Conservation (phyloP, 2,329 filamentous ascomycete species). For the Alternaria gaisen region DNA sequence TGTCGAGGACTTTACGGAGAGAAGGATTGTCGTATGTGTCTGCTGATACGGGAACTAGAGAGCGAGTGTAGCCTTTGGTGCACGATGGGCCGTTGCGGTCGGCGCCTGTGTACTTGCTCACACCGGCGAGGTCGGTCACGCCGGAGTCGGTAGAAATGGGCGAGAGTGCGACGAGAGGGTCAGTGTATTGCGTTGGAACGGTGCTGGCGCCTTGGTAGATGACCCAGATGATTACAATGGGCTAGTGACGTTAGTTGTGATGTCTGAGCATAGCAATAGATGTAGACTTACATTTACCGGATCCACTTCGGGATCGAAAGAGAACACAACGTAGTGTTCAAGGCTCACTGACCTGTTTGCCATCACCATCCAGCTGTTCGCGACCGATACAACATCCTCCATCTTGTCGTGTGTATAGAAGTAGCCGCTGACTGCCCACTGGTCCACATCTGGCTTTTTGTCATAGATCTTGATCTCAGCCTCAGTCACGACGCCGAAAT, state of each 20-base stretch:
- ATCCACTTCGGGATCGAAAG: constrained; percentile 22
- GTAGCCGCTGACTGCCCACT: constrained; percentile 24
- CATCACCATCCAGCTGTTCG: constrained; percentile 25
- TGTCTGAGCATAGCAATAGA: neutral
- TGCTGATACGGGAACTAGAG: constrained; percentile 22
- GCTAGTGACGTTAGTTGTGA: constrained; percentile 10
- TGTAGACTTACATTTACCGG: constrained; percentile 18
- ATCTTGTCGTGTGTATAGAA: constrained; percentile 30
- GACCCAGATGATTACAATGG: constrained; percentile 24
- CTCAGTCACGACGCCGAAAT: constrained; percentile 45
- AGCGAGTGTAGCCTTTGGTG: constrained; percentile 22
- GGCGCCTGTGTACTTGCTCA: constrained; percentile 22
- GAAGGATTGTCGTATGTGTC: constrained; percentile 15
- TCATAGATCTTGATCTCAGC: constrained; percentile 32
- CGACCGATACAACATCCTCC: constrained; percentile 21
- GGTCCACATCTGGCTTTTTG: constrained; percentile 11
- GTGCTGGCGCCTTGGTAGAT: constrained; percentile 25
- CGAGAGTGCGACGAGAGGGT: constrained; percentile 25
- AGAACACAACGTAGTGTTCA: constrained; percentile 25
- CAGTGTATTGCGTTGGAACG: constrained; percentile 28
- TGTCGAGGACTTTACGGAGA: constrained; percentile 21
- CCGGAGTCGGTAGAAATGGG: constrained; percentile 17
- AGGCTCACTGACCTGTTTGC: constrained; percentile 19
- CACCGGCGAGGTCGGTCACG: constrained; percentile 25
- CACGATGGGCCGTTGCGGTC: constrained; percentile 22